Conservation (phyloP, 2,329 filamentous ascomycete species). For the Leptosphaerulina australis region DNA sequence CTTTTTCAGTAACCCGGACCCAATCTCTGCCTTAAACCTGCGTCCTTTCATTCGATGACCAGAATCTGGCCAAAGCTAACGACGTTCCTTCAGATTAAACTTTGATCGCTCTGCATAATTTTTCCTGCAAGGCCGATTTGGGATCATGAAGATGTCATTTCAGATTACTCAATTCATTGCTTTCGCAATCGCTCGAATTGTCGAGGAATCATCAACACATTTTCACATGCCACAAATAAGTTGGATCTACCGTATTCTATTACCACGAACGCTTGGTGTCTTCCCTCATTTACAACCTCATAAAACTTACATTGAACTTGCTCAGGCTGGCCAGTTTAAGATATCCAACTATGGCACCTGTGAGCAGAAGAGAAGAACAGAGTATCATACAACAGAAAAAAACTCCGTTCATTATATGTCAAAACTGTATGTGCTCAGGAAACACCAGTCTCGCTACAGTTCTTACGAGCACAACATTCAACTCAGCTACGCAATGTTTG, state of each 20-base stretch:
- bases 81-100: not conserved
- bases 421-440: not conserved
- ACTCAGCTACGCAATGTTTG: constrained; percentile 7
- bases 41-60: not conserved
- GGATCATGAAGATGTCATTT: not conserved
- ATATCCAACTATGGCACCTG: not conserved
- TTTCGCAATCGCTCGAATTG: not conserved
- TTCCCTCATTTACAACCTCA: not conserved
- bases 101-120: not conserved
- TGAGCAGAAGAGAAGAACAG: not conserved
- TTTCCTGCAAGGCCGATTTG: not conserved
- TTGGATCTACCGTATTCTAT: not conserved
- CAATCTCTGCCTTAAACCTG: not conserved
- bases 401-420: not conserved
- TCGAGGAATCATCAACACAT: not conserved
- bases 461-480: not conserved
- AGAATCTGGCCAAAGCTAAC: not conserved
- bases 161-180: not conserved
- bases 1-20: not conserved
- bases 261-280: too few species aligned
- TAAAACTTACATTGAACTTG: not conserved
- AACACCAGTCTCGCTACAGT: not conserved
- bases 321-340: not conserved
- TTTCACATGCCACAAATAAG: constrained; percentile 11
- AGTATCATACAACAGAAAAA: not conserved